Evolutionary conservation across 805 yeast species (phyloP), one percentile per base, ranked within the genome.

Genomic region (Diddensiella caesifluorescens): DNA sequence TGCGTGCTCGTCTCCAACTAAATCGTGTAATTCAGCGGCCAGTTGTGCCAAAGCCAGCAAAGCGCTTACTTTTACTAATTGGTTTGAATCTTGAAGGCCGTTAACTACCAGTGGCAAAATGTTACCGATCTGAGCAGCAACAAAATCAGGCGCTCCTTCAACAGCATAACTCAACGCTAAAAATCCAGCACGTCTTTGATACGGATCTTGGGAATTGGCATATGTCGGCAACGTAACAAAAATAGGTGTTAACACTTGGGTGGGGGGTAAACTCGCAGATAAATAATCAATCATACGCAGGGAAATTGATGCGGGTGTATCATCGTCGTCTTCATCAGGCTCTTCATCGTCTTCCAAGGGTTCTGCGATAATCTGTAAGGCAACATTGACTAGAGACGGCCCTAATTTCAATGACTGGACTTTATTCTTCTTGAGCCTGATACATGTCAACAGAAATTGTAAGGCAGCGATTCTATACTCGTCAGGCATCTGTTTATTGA

Each of bases 321-420:
- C 83, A 65, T 90, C 97, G 67, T 88, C 96, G 63, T 88, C 96
- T 53, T 85, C 90, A 55, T 88, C 94, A 59, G 85, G 95, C 49
- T 83, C 89, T 60, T 83, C 90, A 26, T 75, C 80, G 41, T 77
- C 84, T 34, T 77, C 82, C 51, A 83, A 92, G 54, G 75, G 79
- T 65, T 86, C 95, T 49, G 88, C 73, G 19, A 92, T 82, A 49
- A 90, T 79, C 53, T 75, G 73, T 45, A 86, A 68, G 44, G 92
- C 90, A 48, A 83, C 73, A 49, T 75, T 62, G 32, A 92, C 78
- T 53, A 92, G 74, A 42, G 74, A 76, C 34, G 87, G 89, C 46
- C 97, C 98, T 50, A 89, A 69, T 65, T 86, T 86, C 59, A 83
- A 80, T 52, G 85, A 73, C 41, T 79, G 70, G 49, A 92, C 72